A percentile compares a stretch with the other conserved stretches of the same genome.
Evolutionary conservation across 805 yeast genomes (phyloP).

Genomic region (Teunomyces kruisii): DNA sequence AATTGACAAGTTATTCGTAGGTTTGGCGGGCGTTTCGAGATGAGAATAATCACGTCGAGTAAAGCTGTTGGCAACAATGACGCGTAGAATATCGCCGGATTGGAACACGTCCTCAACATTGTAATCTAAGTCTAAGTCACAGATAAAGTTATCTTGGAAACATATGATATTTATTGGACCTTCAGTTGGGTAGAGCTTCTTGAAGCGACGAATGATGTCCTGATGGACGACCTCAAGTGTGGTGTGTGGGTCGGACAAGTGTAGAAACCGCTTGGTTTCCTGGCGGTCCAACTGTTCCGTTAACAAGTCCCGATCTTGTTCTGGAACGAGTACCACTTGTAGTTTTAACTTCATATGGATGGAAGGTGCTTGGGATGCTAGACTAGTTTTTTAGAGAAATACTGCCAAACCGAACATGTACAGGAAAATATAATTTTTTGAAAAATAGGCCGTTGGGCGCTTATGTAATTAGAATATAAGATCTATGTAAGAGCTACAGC

Average conservation of each 20-base stretch:
- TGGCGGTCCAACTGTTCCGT: conserved; percentile 20
- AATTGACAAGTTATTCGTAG: neutral
- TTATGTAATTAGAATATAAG: neutral
- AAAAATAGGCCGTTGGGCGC: neutral
- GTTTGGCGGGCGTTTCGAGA: neutral
- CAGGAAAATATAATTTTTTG: neutral
- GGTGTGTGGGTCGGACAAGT: conserved; percentile 52
- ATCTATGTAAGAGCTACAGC: neutral
- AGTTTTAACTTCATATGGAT: conserved; percentile 23
- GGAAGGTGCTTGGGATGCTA: neutral
- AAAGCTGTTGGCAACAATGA: conserved; percentile 31
- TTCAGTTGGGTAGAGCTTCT: conserved; percentile 64
- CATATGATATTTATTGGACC: conserved; percentile 54
- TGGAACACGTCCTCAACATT: conserved; percentile 59
- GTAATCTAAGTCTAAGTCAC: conserved; percentile 82
- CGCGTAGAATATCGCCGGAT: conserved; percentile 35
- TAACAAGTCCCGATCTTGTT: conserved; percentile 16
- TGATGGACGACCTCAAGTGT: conserved; percentile 49
- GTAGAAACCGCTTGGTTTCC: conserved; percentile 52
- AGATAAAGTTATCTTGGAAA: conserved; percentile 64
- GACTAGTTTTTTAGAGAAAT: neutral
- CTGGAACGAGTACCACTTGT: conserved; percentile 37
- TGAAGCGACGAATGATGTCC: conserved; percentile 56
- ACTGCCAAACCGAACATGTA: no score
- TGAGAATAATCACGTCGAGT: conserved; percentile 1